A percentile compares a stretch with the other conserved stretches of the same genome.
Conservation (phyloP, 1,284 basidiomycete species). For the Hypsizygus ulmarius region DNA sequence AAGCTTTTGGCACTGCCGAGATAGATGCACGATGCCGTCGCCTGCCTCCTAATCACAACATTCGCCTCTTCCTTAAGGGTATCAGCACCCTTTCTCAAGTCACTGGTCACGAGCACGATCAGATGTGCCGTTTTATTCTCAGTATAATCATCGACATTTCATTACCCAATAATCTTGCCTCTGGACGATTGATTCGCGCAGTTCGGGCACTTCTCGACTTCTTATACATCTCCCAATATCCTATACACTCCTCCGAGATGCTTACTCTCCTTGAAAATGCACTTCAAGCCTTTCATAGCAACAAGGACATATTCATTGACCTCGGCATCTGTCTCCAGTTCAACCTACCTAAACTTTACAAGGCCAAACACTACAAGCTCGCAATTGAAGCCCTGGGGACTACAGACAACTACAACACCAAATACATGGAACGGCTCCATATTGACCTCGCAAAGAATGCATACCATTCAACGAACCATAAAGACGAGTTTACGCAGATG, state of each 20-base stretch:
- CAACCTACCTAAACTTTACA: slow-evolving; percentile 35
- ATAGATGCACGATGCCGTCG: slow-evolving; percentile 32
- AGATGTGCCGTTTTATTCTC: slow-evolving; percentile 26
- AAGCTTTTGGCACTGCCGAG: slow-evolving; percentile 24
- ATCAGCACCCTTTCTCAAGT: slow-evolving; percentile 32
- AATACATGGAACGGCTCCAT: slow-evolving; percentile 31
- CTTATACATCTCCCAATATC: slow-evolving; percentile 32
- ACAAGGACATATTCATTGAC: slow-evolving; percentile 31
- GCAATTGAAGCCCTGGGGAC: slow-evolving; percentile 28
- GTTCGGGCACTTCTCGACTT: slow-evolving; percentile 34
- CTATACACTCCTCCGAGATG: slow-evolving; percentile 26
- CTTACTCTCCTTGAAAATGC: slow-evolving; percentile 22
- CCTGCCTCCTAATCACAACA: slow-evolving; percentile 35
- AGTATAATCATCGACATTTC: slow-evolving; percentile 12
- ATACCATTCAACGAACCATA: slow-evolving; percentile 29
- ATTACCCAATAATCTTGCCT: slow-evolving; percentile 3
- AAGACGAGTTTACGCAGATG: slow-evolving; percentile 33
- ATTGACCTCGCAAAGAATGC: slow-evolving; percentile 33
- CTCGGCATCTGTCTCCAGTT: slow-evolving; percentile 27
- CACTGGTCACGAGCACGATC: slow-evolving; percentile 30
- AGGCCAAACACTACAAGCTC: slow-evolving; percentile 26
- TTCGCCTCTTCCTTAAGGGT: slow-evolving; percentile 37
- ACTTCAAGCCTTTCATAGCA: slow-evolving; percentile 27
- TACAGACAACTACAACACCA: slow-evolving; percentile 32
- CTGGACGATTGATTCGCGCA: background rate